Evolutionary conservation across 2,329 filamentous ascomycete genomes (phyloP), one percentile per base, ranked within the genome.

Genomic region (Aspergillus fumigatus): DNA sequence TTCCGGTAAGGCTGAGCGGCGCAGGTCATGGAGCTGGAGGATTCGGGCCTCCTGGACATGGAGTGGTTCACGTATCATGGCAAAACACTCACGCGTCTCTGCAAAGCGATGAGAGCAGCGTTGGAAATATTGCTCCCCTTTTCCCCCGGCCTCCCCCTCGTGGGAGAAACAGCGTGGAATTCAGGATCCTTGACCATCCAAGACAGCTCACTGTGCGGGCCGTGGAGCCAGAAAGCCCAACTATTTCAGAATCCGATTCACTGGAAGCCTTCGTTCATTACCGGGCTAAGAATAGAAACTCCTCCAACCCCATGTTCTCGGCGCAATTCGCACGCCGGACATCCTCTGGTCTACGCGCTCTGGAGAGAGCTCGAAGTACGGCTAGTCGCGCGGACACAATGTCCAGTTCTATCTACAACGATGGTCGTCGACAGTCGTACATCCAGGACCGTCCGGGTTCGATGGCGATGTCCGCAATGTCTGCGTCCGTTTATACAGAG

Each of bases 11-110:
- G 54, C 63, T 73, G 19, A 77, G 74, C 52, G 75, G 75, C 19
- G 74, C 73, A 19, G 74, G 74, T 2, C 74, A 77, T 61, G 75
- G 75, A 4, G 70, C 72, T 2, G 74, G 75, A 43, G 72, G 73
- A 3, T 68, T 75, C 17, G 69, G 71, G n/a, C 68, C 71, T 32
- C 65, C 70, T 4, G 69, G 71, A 9, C 65, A 70, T 54, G 70
- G 70, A n/a, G 53, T 70, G 3, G 69, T 71, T 6, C 66, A 70
- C 17, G 59, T 66, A 47, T 75, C 74, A 35, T 76, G 73, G 73
- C 71, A 75, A 54, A 73, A 70, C 52, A 70, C 69, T 0, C 68
- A 68, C 32, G 58, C 59, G 8, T 73, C 72, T 3, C 59, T 74
- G 9, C 65, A 67, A 49, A 73, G 67, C 43, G 71, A 72, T 21